Percentiles rank a stretch among this genome's conserved stretches.
Evolutionary conservation across 345 rosid species (phyloP).

Genomic region (Citrus mangshanensis): DNA sequence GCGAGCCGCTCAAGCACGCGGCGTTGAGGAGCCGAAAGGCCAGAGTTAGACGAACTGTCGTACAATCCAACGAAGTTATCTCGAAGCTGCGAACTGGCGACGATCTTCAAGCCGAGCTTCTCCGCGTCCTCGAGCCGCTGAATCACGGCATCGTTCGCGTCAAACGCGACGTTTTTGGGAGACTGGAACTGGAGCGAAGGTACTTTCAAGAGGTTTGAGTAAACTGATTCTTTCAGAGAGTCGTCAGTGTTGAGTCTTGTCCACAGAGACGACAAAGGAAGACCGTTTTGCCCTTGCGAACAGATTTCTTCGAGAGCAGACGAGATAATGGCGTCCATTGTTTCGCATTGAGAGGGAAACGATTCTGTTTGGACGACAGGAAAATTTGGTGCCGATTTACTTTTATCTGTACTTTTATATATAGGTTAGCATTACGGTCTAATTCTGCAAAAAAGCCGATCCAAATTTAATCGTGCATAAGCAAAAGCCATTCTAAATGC

Average conservation of each 20-base stretch:
- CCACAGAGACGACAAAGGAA: constrained; percentile 46
- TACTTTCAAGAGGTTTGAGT: constrained; percentile 50
- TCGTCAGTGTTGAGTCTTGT: constrained; percentile 23
- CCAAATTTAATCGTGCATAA: no score
- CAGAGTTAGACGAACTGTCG: constrained; percentile 35
- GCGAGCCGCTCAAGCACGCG: constrained; percentile 65
- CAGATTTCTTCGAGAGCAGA: constrained; percentile 68
- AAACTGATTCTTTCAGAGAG: constrained; percentile 38
- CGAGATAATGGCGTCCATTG: constrained; percentile 55
- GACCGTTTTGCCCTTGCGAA: constrained; percentile 45
- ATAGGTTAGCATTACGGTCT: neutral
- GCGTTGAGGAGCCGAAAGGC: constrained; percentile 43
- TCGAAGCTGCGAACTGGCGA: constrained; percentile 53
- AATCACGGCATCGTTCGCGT: constrained; percentile 33
- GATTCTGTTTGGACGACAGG: neutral
- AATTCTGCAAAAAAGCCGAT: neutral
- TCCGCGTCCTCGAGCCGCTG: constrained; percentile 49
- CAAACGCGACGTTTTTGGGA: constrained; percentile 18
- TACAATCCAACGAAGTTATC: constrained; percentile 68
- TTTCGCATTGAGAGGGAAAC: neutral
- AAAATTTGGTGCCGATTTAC: neutral
- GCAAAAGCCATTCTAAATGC: no score
- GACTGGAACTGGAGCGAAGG: constrained; percentile 53
- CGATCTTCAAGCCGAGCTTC: constrained; percentile 45
- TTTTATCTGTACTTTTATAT: neutral